Conservation (phyloP, 202 grass and related monocot genomes). For the Musa balbisiana region DNA sequence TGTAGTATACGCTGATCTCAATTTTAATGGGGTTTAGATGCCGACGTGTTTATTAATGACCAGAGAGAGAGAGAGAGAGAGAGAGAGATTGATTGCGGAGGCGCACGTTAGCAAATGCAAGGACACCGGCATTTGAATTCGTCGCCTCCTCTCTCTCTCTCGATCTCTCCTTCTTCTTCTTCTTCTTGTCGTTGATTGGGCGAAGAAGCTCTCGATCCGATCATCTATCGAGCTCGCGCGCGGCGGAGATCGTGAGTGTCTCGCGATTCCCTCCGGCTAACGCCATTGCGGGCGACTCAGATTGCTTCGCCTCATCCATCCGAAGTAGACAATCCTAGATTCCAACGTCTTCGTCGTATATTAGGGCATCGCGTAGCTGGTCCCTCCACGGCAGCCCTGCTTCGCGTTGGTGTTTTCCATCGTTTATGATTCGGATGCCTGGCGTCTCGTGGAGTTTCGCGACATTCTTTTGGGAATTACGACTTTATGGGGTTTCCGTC, state of each 20-base stretch:
- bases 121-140: slow-evolving; percentile 9
- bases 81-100: not conserved
- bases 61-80: too few species aligned
- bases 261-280: not conserved
- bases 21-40: slow-evolving; percentile 3
- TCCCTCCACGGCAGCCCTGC: not conserved
- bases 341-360: not conserved
- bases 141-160: slow-evolving; percentile 7
- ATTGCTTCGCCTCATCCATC: not conserved
- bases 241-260: not conserved
- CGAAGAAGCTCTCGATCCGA: not conserved
- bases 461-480: too few species aligned
- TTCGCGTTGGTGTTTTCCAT: not conserved
- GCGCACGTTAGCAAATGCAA: slow-evolving; percentile 10
- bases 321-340: slow-evolving; percentile 5
- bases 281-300: not conserved
- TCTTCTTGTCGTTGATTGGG: not conserved
- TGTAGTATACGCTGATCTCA: not conserved
- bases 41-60: slow-evolving; percentile 2
- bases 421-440: not conserved
- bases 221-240: not conserved
- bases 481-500: slow-evolving; percentile 6
- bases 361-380: not conserved
- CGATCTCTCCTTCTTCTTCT: not conserved
- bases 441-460: not conserved